Base-by-base conservation (phyloP, 192 early-diverging fungal genomes). In the Coemansia guatemalensis region DNA sequence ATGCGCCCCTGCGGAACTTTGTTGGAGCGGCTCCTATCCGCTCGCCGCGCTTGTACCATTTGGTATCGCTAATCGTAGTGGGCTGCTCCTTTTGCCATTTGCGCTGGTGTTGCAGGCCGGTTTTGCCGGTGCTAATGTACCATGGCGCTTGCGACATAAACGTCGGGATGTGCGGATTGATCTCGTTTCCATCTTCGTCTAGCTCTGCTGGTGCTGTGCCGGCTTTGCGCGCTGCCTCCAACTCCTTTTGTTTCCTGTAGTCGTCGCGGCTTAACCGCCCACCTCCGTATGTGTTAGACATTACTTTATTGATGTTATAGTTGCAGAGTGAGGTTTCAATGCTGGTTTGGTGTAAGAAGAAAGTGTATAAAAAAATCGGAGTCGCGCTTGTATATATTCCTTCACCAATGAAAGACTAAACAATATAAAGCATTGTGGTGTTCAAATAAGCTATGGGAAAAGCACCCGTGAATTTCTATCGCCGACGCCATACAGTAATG, bases 121-220 rank as follows among this genome's bases (percentile, higher is more conserved):
- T 75, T 68, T 90, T 78, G 14, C 91, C 92, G 14, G 88, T 88
- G 67, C 90, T 88, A 48, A 93, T 78, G 70, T 93, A 93, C 92
- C 95, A 99, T 68, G 97, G 97, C 50, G 95, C 95, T 47, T 96
- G 87, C 11, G 92, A 88, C 80, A 97, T 98, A 75, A 92, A 98
- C 59, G 96, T 87, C 5, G 98, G 98, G 51, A 97, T 98, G 71
- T 99, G 96, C 20, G 98, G 98, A 72, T 99, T 99, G 83, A 99
- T 98, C 65, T 92, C 91, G 23, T 88, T 88, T 35, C 96, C 98
- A 41, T 91, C 89, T 24, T 89, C 90, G 75, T 94, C 93, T 4
- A 88, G 75, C 53, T 90, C 93, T 18, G 93, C 87, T 22, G 93
- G 89, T 9, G 92, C 92, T 27, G 92, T 93, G 63, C 93, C 93